Evolutionary conservation across 1,139 yeast species (phyloP), one percentile per base, ranked within the genome.

Genomic region (Meyerozyma guilliermondii): DNA sequence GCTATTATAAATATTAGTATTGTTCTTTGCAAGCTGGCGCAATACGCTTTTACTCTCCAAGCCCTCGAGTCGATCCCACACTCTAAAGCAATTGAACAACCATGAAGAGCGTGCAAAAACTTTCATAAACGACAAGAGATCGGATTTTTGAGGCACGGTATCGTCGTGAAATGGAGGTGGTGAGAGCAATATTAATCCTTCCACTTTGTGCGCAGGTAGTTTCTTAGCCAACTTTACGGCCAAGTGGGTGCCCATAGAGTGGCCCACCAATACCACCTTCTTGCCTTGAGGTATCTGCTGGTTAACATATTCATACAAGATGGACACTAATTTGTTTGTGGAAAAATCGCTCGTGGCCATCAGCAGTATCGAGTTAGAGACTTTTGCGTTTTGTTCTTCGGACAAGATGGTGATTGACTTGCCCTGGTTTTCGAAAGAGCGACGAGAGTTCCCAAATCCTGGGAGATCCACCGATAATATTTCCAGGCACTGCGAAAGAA

Each of bases 241-340:
- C 30, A 84, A 54, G 46, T 76, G 78, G 1, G 86, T 71, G 3
- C 94, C 94, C 87, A 84, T 82, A 1, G 92, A 84, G 59, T 85
- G 94, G 9, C 87, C 86, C 5, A 86, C 63, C 26, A 85, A 53
- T 1, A 84, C 74, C n/a, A 83, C 60, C 40, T 71, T 76, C 46
- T 70, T 71, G 35, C 76, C 58, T 2, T 58, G 54, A 0, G 77
- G 73, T 11, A 76, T 63, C 28, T 63, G 62, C 45, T 62, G 66
- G 27, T 46, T 42, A n/a, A 80, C 54, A 38, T 73, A 70, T 44
- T 65, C 71, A 39, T 62, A 60, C 10, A 80, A 51, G 5, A 76
- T 56, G 24, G 63, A 68, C n/a, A 73, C 79, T 14, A 83, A 65
- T 40, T 65, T 64, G 13, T 74, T 78, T 3, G 81, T 74, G 16